Evolutionary conservation across 2,329 filamentous ascomycete genomes (phyloP).

Genomic region (Esteya vermicola): DNA sequence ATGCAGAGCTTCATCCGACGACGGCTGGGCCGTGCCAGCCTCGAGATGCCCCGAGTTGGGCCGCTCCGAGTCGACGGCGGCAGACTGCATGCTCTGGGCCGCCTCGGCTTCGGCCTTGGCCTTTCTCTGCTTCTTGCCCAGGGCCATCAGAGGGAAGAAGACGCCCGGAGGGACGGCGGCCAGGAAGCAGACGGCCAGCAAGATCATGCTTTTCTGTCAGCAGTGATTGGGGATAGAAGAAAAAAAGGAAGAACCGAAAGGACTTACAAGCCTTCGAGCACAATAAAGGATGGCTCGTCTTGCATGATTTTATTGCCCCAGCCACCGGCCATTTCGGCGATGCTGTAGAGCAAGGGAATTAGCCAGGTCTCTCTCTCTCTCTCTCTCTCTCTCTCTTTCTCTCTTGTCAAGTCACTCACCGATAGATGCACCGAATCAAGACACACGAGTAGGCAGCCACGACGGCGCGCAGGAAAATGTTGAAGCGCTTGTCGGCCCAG

Average conservation of each 20-base stretch:
- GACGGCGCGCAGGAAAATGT: constrained; percentile 29
- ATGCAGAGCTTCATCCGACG: neutral
- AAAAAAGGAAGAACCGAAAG: neutral
- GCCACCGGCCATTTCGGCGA: constrained; percentile 49
- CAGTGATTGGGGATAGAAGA: neutral
- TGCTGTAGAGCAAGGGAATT: no score
- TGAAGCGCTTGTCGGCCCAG: constrained; percentile 28
- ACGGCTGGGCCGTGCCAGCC: neutral
- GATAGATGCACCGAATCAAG: constrained; percentile 38
- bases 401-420: constrained; percentile 21
- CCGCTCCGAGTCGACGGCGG: neutral
- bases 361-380: no score
- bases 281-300: constrained; percentile 43
- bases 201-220: constrained; percentile 24
- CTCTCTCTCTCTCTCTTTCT: no score
- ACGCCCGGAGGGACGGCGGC: constrained; percentile 39
- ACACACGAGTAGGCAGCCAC: constrained; percentile 28
- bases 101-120: neutral
- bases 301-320: constrained; percentile 52
- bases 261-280: constrained; percentile 38
- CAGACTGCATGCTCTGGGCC: neutral
- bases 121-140: constrained; percentile 5
- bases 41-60: neutral
- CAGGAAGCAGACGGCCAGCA: constrained; percentile 33
- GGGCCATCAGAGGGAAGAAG: constrained; percentile 39